Base-by-base conservation (phyloP, 2,329 filamentous ascomycete genomes). In the Exophiala mesophila region DNA sequence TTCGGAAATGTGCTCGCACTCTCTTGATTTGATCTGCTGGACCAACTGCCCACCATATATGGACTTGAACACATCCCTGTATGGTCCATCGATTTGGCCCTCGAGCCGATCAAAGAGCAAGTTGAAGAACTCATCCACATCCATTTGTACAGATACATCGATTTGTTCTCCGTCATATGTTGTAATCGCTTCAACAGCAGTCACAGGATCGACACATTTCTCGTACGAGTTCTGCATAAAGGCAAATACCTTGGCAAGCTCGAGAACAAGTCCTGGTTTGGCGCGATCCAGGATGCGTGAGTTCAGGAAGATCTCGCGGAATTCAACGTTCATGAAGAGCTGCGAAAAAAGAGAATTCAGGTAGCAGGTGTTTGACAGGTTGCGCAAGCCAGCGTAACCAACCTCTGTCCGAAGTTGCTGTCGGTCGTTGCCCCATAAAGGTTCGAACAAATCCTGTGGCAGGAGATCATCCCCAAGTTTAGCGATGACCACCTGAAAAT, bases 71-170 rank as follows among this genome's bases (percentile, higher is more conserved):
- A 66, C 68, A 50, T 78, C 80, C 63, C 86, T 94, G 23, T 80
- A 78, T n/a, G 80, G 73, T 2, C 72, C 64, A 7, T 76, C 74
- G 13, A 97, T 79, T 57, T 95, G 87, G 6, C 79, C 77, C 60
- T 98, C 94, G 77, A 88, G 88, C 18, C 88, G 79, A 62, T 94
- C 88, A 56, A 97, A 92, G 0, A 98, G 74, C 3, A 95, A 74
- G 57, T 92, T 95, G 68, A 94, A 97, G 61, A 97, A 98, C 61
- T 96, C 89, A 55, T 97, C 92, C 4, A 96, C 92, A 60, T 98
- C 92, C 87, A 98, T 97, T 63, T 98, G 92, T 45, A 85, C 80
- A 42, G 82, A 80, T 18, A 94, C 82, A 62, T 97, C 88, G 50
- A 98, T 94, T 12, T 78, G 73, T 2, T 80, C 76, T 44, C 88